Base-by-base conservation (phyloP, 2,329 filamentous ascomycete species). In the Phoma sp. region DNA sequence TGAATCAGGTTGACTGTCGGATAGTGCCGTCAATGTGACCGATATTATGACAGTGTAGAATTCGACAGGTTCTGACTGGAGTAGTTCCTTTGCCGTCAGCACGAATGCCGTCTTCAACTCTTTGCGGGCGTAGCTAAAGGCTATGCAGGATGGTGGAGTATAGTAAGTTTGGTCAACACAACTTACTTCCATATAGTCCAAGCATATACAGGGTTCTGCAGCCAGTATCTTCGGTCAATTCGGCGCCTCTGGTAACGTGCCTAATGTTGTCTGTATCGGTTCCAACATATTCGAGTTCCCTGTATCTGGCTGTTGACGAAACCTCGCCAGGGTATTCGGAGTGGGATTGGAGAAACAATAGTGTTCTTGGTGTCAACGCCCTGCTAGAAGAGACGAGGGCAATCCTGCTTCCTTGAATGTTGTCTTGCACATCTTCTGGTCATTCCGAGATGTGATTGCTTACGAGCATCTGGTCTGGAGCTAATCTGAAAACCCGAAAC, bases 11-110 rank as follows among this genome's bases (percentile, higher is more conserved):
- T 55, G 3, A 75, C 72, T 1, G 56, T 76, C 1, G 49, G 63
- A 74, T 27, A 75, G 77, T 9, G 75, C 76, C 2, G 77, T 73
- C 19, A 78, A 78, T 59, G 64, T 76, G 48, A 77, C 77, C 3
- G 78, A 78, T 8, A 67, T 78, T 8, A 70, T 76, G 31, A 55
- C 55, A 9, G 48, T 65, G 7, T 22, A 45, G 1, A 55, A 72
- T 5, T 44, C 72, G 15, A 65, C 67, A 7, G 71, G 74, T 35
- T 67, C 70, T 0, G 66, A 24, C 36, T 77, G 73, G 73, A 70
- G 77, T 51, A 52, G 68, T 2, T 63, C 71, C 29, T 69, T 78
- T 39, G 67, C 65, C 2, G 67, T 76, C 13, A 77, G 77, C 44
- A 61, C 62, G 3, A 71, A 62, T 2, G 71, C 71, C 4, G 71